These are phyloP conservation scores for Lentinula lateritia DNA, from an alignment of 768 basidiomycete genomes.

Conservation along the genomic window DNA sequence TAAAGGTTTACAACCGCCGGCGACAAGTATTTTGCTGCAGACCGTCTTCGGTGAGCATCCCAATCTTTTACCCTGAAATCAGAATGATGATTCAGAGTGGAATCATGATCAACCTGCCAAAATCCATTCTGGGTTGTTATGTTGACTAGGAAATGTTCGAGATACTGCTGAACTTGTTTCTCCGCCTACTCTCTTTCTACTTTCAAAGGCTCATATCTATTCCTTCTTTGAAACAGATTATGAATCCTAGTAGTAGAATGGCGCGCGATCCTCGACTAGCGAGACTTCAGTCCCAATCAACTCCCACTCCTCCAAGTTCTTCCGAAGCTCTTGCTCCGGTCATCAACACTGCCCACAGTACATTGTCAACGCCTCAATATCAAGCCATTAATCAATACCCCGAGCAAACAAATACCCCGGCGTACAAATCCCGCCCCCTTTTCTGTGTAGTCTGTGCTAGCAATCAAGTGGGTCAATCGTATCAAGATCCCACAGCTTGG, in stretches of 20 bases:
- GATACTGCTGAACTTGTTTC: constrained; percentile 81
- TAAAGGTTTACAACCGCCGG: too few relatives aligned
- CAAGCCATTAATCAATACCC: background rate
- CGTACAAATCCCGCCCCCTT: constrained; percentile 66
- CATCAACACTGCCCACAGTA: background rate
- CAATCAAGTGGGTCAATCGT: constrained; percentile 68
- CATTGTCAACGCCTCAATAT: background rate
- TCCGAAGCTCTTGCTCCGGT: constrained; percentile 12
- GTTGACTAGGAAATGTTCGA: constrained; percentile 77
- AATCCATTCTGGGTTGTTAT: constrained; percentile 51
- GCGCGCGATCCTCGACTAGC: constrained; percentile 77
- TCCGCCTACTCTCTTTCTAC: background rate
- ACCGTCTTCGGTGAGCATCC: constrained; percentile 12
- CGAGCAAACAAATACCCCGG: constrained; percentile 9
- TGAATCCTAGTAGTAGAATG: constrained; percentile 65
- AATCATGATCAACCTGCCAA: constrained; percentile 67
- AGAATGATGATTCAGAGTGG: constrained; percentile 89
- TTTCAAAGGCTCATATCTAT: constrained; percentile 6
- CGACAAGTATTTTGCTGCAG: background rate
- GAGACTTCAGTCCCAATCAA: constrained; percentile 36
- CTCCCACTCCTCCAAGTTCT: constrained; percentile 25
- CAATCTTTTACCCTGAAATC: constrained; percentile 7
- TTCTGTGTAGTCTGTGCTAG: constrained; percentile 99
- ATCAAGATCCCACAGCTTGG: background rate
- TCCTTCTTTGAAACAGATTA: constrained; percentile 22